phyloP scores from a whole-genome alignment of 495 filamentous ascomycete genomes.

The Coniosporium apollinis region DNA sequence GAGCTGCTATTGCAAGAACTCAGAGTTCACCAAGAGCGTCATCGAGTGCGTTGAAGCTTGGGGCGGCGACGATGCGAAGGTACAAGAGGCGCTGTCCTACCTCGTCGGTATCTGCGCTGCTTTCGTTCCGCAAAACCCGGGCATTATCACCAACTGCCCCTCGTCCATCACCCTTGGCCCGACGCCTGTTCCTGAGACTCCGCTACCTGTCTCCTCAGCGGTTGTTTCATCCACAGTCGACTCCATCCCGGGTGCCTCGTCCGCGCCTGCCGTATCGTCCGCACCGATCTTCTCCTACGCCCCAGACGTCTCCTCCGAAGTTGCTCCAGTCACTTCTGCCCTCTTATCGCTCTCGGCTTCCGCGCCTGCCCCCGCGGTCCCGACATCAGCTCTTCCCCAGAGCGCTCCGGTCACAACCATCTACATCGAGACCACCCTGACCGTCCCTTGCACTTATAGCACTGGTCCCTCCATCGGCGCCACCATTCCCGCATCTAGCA shows the following conservation, averaged over 20 bases:
- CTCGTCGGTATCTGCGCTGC: constrained; percentile 82
- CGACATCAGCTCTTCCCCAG: constrained; percentile 2
- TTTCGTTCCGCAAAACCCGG: constrained; percentile 62
- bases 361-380: background rate
- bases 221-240: constrained; percentile 1
- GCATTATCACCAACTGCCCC: constrained; percentile 58
- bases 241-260: background rate
- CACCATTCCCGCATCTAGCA: constrained; percentile 36
- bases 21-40: constrained; percentile 60
- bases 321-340: constrained; percentile 8
- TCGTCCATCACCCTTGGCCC: constrained; percentile 41
- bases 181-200: constrained; percentile 9
- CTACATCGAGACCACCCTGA: constrained; percentile 29
- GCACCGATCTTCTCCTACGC: background rate
- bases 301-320: background rate
- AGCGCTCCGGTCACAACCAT: constrained; percentile 38
- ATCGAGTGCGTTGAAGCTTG: constrained; percentile 68
- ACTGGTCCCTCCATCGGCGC: constrained; percentile 29
- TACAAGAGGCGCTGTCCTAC: constrained; percentile 59
- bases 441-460: constrained; percentile 26
- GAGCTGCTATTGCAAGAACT: constrained; percentile 73
- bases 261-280: background rate
- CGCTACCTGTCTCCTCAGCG: background rate
- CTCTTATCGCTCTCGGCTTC: constrained; percentile 9
- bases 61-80: constrained; percentile 45